Conservation (phyloP, 257 asterid species). For the Solanum bulbocastanum region DNA sequence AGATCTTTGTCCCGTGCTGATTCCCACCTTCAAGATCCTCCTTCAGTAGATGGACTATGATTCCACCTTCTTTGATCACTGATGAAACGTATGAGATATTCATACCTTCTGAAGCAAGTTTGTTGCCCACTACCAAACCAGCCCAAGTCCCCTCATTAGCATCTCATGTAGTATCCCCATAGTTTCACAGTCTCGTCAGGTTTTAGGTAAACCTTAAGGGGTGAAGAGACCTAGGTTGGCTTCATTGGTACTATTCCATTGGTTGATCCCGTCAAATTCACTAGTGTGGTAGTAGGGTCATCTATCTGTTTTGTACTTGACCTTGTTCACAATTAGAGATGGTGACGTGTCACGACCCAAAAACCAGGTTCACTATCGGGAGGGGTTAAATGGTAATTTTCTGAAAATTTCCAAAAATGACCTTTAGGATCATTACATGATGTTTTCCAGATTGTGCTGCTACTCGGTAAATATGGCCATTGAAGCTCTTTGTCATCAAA, state of each 20-base stretch:
- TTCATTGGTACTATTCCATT: background rate
- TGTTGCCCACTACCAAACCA: background rate
- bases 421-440: background rate
- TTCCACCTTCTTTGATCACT: background rate
- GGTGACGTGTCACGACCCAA: background rate
- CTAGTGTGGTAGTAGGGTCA: background rate
- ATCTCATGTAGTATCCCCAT: background rate
- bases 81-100: background rate
- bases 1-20: background rate
- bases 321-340: background rate
- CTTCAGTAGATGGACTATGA: background rate
- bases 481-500: background rate
- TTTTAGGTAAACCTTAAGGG: background rate
- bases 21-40: background rate
- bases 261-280: background rate
- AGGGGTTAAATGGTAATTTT: background rate
- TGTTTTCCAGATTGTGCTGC: background rate
- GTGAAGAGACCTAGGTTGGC: background rate
- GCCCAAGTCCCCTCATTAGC: background rate
- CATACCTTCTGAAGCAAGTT: background rate
- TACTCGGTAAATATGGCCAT: background rate
- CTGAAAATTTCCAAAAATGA: background rate
- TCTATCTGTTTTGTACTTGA: background rate
- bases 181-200: background rate
- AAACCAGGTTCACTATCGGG: background rate